Conservation (phyloP, 495 filamentous ascomycete genomes). For the Penicillium egyptiacum region DNA sequence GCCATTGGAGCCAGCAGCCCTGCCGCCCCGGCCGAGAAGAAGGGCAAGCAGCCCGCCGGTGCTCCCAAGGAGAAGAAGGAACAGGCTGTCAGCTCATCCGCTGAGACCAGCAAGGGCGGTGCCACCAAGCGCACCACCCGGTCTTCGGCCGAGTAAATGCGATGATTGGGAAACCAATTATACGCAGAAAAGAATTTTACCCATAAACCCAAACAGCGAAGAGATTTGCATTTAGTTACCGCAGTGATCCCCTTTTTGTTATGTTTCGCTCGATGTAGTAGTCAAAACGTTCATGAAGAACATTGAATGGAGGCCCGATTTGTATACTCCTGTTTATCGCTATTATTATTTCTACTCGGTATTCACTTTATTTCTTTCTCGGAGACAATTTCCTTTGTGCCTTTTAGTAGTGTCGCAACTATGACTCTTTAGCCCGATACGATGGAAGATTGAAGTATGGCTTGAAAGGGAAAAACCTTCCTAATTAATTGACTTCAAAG, state of each 20-base stretch:
- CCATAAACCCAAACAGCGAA: constrained; percentile 8
- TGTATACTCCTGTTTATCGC: constrained; percentile 10
- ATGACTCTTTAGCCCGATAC: background rate
- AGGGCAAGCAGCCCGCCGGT: constrained; percentile 70
- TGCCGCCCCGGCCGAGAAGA: constrained; percentile 57
- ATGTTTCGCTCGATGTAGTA: constrained; percentile 9
- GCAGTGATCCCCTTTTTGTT: constrained; percentile 12
- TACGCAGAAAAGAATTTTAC: constrained; percentile 4
- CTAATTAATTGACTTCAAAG: background rate
- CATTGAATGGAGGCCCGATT: constrained; percentile 6
- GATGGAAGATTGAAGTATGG: background rate
- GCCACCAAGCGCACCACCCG: constrained; percentile 65
- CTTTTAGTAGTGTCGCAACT: background rate
- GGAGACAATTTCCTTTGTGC: constrained; percentile 1
- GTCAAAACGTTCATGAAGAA: background rate
- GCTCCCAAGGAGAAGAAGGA: constrained; percentile 78
- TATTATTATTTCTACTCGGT: constrained; percentile 6
- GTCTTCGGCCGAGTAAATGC: constrained; percentile 52
- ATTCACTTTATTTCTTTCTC: constrained; percentile 1
- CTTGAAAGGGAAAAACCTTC: background rate
- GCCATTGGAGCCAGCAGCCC: constrained; percentile 54
- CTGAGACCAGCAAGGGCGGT: constrained; percentile 65
- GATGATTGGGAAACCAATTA: constrained; percentile 10
- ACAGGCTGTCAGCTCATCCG: constrained; percentile 63
- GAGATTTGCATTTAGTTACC: constrained; percentile 11